A percentile compares a stretch with the other conserved stretches of the same genome.
These are phyloP conservation scores for Capillidium heterosporum DNA, from an alignment of 371 early-diverging fungal genomes.

Conservation along the genomic window DNA sequence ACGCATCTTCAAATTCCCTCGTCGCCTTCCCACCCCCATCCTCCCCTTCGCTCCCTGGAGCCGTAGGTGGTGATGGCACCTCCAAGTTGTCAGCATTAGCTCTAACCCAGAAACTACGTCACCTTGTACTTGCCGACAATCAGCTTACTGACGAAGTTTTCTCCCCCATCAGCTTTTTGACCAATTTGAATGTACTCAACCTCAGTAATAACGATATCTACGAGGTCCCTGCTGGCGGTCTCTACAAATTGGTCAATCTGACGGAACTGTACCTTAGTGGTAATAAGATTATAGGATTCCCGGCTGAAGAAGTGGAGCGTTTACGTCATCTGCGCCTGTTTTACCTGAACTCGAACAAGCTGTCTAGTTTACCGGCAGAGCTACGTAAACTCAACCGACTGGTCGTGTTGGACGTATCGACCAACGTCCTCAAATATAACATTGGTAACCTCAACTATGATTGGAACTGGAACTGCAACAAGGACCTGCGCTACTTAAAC, in stretches of 20 bases:
- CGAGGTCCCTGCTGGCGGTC: slow-evolving; percentile 39
- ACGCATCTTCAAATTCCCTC: slow-evolving; percentile 62
- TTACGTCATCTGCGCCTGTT: slow-evolving; percentile 45
- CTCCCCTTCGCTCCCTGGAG: not conserved
- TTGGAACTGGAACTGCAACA: slow-evolving; percentile 94
- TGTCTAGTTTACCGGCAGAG: slow-evolving; percentile 78
- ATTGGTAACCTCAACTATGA: slow-evolving; percentile 89
- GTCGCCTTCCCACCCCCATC: slow-evolving; percentile 22
- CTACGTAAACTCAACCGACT: slow-evolving; percentile 63
- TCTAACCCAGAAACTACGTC: slow-evolving; percentile 12
- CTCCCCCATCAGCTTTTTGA: slow-evolving; percentile 44
- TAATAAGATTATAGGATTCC: slow-evolving; percentile 63
- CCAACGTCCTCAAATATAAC: slow-evolving; percentile 79
- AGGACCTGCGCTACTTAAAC: slow-evolving; percentile 71
- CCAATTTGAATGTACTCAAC: slow-evolving; percentile 56
- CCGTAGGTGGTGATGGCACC: not conserved
- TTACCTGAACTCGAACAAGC: slow-evolving; percentile 76
- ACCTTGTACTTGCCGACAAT: slow-evolving; percentile 66
- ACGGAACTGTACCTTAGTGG: slow-evolving; percentile 67
- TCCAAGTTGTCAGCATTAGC: not conserved
- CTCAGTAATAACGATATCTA: slow-evolving; percentile 71
- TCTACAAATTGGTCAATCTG: slow-evolving; percentile 29
- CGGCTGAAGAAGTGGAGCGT: slow-evolving; percentile 69
- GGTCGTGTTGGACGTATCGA: slow-evolving; percentile 63
- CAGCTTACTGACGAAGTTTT: slow-evolving; percentile 70